A percentile compares a stretch with the other conserved stretches of the same genome.
Evolutionary conservation across 2,329 filamentous ascomycete genomes (phyloP).

Genomic region (Fusarium foetens): DNA sequence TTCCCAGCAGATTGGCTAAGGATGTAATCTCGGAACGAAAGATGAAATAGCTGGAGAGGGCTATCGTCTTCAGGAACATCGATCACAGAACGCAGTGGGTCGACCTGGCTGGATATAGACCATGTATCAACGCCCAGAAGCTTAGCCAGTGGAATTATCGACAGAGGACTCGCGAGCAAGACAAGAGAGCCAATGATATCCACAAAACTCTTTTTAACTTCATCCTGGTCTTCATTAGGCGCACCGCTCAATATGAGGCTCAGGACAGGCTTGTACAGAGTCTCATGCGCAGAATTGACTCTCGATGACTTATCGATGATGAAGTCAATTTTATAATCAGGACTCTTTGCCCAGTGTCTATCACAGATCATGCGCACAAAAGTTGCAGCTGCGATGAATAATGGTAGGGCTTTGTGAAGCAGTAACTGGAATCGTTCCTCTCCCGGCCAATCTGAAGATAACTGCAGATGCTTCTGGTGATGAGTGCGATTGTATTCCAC

Average conservation of each 20-base stretch:
- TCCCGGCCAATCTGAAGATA: background rate
- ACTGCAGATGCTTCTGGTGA: background rate
- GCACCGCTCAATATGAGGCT: background rate
- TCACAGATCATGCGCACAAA: background rate
- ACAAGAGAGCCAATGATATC: conserved; percentile 41
- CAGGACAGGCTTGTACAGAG: background rate
- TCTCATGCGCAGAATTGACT: background rate
- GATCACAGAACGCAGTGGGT: background rate
- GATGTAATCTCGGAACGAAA: conserved; percentile 54
- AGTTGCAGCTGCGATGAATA: background rate
- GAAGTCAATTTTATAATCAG: background rate
- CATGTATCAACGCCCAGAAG: background rate
- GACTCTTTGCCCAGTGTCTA: background rate
- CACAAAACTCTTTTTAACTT: accelerated
- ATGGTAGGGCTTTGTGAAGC: background rate
- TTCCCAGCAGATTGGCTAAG: conserved; percentile 27
- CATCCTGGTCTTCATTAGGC: background rate
- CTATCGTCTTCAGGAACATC: background rate
- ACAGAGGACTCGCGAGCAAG: conserved; percentile 34
- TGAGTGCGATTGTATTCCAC: background rate
- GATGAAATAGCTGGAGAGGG: conserved; percentile 43
- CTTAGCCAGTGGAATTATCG: conserved; percentile 18
- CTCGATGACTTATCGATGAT: background rate
- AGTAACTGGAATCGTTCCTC: background rate
- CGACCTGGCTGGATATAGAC: accelerated